phyloP scores from a whole-genome alignment of 1,139 yeast genomes.

The Suhomyces atakaporum region DNA sequence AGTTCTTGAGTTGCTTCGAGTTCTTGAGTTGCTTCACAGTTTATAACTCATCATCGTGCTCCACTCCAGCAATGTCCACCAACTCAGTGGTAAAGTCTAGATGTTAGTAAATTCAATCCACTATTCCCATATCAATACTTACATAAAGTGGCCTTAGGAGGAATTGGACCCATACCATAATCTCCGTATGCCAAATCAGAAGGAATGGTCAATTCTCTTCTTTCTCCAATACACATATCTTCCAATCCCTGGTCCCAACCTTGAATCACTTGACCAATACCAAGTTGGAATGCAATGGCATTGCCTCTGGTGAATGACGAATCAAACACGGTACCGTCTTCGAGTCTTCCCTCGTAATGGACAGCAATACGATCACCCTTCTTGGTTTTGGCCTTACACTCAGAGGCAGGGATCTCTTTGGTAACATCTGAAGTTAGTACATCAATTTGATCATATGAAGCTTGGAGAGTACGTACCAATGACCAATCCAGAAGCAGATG shows the following conservation, averaged over 20 bases:
- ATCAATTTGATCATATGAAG: not conserved
- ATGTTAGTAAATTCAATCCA: conserved; percentile 19
- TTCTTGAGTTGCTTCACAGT: too few relatives aligned
- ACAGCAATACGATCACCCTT: conserved; percentile 68
- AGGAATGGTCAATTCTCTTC: conserved; percentile 76
- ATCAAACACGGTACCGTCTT: conserved; percentile 72
- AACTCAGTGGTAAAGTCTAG: conserved; percentile 56
- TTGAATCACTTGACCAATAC: conserved; percentile 73
- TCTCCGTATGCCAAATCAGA: conserved; percentile 76
- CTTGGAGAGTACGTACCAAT: conserved; percentile 12
- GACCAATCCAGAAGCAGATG: conserved; percentile 4
- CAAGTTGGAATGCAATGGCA: conserved; percentile 71
- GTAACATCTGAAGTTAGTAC: conserved; percentile 37
- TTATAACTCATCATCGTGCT: conserved; percentile 21
- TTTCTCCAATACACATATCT: conserved; percentile 82
- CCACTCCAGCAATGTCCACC: conserved; percentile 45
- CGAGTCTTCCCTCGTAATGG: conserved; percentile 73
- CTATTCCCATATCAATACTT: conserved; percentile 19
- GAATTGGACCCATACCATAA: conserved; percentile 77
- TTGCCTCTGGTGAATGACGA: conserved; percentile 64
- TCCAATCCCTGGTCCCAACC: conserved; percentile 88
- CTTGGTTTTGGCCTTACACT: conserved; percentile 58
- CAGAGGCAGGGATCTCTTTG: conserved; percentile 46
- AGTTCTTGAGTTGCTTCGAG: too few relatives aligned
- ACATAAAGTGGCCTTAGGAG: conserved; percentile 66